Percentiles rank a stretch among this genome's conserved stretches.
These are phyloP conservation scores for Puccinia novopanici DNA, from an alignment of 1,284 basidiomycete species.

Conservation along the genomic window DNA sequence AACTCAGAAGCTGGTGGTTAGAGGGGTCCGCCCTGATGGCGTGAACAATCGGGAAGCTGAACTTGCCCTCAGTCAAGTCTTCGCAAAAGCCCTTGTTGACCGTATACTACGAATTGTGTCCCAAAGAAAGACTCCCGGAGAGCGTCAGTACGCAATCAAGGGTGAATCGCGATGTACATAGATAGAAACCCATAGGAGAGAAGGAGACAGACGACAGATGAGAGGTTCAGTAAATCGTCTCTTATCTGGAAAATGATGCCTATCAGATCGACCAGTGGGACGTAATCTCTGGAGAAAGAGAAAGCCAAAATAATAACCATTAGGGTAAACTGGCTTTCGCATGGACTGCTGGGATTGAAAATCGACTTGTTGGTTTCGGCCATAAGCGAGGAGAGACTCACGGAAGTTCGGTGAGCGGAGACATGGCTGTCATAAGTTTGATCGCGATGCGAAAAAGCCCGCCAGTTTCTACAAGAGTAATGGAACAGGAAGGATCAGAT, in stretches of 20 bases:
- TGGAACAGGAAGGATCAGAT: not conserved
- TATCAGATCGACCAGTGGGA: constrained; percentile 89
- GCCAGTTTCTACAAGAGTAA: constrained; percentile 75
- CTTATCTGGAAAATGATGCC: constrained; percentile 94
- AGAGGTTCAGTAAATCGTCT: constrained; percentile 95
- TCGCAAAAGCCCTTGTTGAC: constrained; percentile 92
- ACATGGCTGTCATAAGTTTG: constrained; percentile 89
- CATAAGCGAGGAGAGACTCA: constrained; percentile 10
- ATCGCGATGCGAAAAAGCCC: constrained; percentile 88
- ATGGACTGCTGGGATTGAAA: too few relatives aligned
- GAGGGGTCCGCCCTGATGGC: constrained; percentile 73
- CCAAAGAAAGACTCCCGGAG: not conserved
- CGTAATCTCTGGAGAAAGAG: constrained; percentile 69
- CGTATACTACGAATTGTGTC: constrained; percentile 67
- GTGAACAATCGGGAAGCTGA: constrained; percentile 91
- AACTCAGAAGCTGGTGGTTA: constrained; percentile 79
- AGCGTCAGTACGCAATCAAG: not conserved
- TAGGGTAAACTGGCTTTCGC: too few relatives aligned
- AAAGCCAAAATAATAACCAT: not conserved
- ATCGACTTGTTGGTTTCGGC: not conserved
- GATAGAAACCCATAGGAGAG: not conserved
- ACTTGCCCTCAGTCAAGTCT: constrained; percentile 93
- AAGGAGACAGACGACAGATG: constrained; percentile 68
- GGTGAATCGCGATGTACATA: not conserved
- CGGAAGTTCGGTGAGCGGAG: constrained; percentile 55